phyloP scores from a whole-genome alignment of 148 eudicot species.

The Heliosperma pusillum region DNA sequence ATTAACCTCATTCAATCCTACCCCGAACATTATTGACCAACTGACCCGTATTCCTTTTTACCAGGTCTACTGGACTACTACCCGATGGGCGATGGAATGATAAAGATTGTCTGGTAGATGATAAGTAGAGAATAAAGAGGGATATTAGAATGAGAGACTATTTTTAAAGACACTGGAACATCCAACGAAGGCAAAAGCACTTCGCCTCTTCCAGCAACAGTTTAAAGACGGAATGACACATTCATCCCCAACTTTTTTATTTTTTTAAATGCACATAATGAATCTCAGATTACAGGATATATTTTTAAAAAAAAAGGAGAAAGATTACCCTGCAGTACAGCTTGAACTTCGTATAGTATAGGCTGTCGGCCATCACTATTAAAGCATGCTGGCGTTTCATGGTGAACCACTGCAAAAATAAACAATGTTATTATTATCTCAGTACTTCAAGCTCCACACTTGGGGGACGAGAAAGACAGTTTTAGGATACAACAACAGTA shows the following conservation, averaged over 20 bases:
- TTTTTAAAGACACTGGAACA: not conserved
- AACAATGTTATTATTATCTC: not conserved
- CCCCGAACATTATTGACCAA: too few relatives aligned
- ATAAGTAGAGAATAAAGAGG: too few relatives aligned
- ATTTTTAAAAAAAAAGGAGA: not conserved
- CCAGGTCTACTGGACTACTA: too few relatives aligned
- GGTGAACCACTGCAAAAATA: slow-evolving; percentile 52
- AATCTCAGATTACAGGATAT: slow-evolving; percentile 1
- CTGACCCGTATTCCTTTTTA: too few relatives aligned
- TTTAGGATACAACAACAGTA: too few relatives aligned
- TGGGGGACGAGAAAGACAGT: not conserved
- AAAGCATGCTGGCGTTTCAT: slow-evolving; percentile 57
- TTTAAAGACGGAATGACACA: not conserved
- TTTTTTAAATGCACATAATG: not conserved
- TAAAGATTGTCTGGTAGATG: too few relatives aligned
- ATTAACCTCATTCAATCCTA: too few relatives aligned
- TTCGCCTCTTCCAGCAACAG: not conserved
- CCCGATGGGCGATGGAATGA: too few relatives aligned
- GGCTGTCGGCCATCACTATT: slow-evolving; percentile 50
- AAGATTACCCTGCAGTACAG: slow-evolving; percentile 52
- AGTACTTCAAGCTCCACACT: not conserved
- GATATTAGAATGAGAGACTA: too few relatives aligned
- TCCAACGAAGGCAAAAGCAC: not conserved
- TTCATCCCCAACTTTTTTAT: not conserved
- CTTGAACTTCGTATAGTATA: slow-evolving; percentile 55